Conservation (phyloP, 768 basidiomycete genomes). For the Austroboletus festivus region DNA sequence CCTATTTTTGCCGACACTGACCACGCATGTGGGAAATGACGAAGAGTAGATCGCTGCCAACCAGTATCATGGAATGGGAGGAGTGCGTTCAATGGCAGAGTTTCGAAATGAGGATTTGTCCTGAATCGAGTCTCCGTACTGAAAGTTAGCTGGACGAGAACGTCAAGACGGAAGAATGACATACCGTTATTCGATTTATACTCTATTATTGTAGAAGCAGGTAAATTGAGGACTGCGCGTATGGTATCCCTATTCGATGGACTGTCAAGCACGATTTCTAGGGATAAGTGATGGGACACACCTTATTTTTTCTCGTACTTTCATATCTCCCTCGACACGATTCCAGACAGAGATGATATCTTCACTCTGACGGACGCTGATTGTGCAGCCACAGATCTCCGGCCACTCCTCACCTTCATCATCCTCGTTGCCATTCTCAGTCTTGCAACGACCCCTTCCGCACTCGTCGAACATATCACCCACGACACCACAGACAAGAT, state of each 20-base stretch:
- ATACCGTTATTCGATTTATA: constrained; percentile 91
- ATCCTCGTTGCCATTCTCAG: constrained; percentile 34
- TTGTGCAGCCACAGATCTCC: constrained; percentile 92
- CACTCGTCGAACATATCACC: constrained; percentile 88
- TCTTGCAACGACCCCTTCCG: constrained; percentile 31
- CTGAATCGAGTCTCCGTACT: constrained; percentile 77
- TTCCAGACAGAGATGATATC: constrained; percentile 96
- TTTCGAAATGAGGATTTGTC: constrained; percentile 85
- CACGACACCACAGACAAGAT: constrained; percentile 79
- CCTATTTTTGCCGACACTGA: constrained; percentile 1
- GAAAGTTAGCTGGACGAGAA: constrained; percentile 1
- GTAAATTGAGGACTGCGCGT: constrained; percentile 69
- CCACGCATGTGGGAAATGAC: neutral
- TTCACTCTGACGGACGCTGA: constrained; percentile 90
- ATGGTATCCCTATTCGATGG: constrained; percentile 65
- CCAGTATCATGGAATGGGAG: constrained; percentile 13
- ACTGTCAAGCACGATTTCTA: neutral
- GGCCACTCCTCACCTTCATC: constrained; percentile 52
- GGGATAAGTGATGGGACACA: constrained; percentile 42
- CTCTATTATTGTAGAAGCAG: constrained; percentile 80
- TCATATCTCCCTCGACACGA: constrained; percentile 70
- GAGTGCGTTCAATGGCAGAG: constrained; percentile 49
- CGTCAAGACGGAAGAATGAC: neutral
- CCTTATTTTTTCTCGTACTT: constrained; percentile 79
- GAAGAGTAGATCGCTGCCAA: constrained; percentile 1